Percentiles rank a stretch among this genome's conserved stretches.
Conservation (phyloP, 495 filamentous ascomycete species). For the Annulohypoxylon stygium region DNA sequence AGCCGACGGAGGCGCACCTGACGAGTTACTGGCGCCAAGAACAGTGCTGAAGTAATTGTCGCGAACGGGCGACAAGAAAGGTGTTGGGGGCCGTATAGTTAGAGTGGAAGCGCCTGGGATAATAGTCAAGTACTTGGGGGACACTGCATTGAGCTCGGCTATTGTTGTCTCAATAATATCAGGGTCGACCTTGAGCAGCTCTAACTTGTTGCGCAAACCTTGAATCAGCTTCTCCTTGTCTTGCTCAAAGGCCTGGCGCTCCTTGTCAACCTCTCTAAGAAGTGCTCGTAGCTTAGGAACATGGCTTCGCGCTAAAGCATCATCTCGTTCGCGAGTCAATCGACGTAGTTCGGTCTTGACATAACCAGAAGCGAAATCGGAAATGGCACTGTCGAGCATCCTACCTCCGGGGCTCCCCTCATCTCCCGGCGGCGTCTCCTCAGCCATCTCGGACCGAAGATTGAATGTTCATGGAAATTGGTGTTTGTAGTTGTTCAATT, state of each 20-base stretch:
- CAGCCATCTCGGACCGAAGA: slow-evolving; percentile 41
- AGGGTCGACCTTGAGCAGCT: slow-evolving; percentile 40
- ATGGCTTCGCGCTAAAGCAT: slow-evolving; percentile 45
- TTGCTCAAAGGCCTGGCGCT: slow-evolving; percentile 47
- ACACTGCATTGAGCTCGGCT: slow-evolving; percentile 33
- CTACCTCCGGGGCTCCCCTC: slow-evolving; percentile 37
- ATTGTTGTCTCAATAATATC: slow-evolving; percentile 44
- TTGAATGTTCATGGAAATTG: slow-evolving; percentile 19
- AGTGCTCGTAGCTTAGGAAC: slow-evolving; percentile 45
- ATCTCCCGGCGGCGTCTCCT: slow-evolving; percentile 36
- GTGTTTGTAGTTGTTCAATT: slow-evolving; percentile 11
- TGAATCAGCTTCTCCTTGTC: slow-evolving; percentile 42
- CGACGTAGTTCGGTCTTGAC: slow-evolving; percentile 48
- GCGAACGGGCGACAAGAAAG: slow-evolving; percentile 37
- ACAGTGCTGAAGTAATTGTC: slow-evolving; percentile 46
- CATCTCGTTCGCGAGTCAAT: slow-evolving; percentile 46
- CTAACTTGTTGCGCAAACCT: slow-evolving; percentile 42
- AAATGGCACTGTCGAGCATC: slow-evolving; percentile 43
- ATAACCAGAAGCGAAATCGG: slow-evolving; percentile 45
- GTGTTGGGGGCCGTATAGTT: slow-evolving; percentile 35
- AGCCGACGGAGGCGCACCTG: slow-evolving; percentile 10
- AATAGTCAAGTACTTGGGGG: slow-evolving; percentile 43
- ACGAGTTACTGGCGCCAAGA: slow-evolving; percentile 32
- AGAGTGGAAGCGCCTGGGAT: slow-evolving; percentile 47
- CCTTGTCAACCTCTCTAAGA: slow-evolving; percentile 45